Conservation (phyloP, 306 rosid species). For the Argentina anserina region DNA sequence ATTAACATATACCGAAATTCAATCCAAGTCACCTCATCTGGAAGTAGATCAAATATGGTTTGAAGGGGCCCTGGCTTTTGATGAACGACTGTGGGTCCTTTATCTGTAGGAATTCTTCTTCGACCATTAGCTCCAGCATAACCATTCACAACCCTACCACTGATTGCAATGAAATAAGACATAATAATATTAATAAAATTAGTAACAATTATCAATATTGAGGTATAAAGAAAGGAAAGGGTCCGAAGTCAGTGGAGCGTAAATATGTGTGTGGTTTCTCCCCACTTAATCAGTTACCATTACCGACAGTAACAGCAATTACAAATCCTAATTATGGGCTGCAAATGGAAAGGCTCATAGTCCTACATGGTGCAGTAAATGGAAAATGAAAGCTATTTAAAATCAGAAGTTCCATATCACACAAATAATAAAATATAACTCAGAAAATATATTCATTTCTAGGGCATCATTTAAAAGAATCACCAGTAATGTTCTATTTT, state of each 20-base stretch:
- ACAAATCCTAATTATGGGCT: background rate
- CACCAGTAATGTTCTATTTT: background rate
- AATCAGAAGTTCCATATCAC: background rate
- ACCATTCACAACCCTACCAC: slow-evolving; percentile 56
- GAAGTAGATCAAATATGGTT: slow-evolving; percentile 76
- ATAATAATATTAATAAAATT: background rate
- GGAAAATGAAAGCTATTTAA: background rate
- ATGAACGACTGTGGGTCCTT: slow-evolving; percentile 80
- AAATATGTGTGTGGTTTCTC: background rate
- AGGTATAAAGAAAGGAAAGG: background rate
- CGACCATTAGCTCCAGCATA: slow-evolving; percentile 67
- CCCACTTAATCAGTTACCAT: background rate
- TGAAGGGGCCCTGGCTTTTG: slow-evolving; percentile 99
- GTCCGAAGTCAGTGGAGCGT: background rate
- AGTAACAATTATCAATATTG: background rate
- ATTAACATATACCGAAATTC: slow-evolving; percentile 21
- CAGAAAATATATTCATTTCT: slow-evolving; percentile 5
- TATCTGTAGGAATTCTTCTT: slow-evolving; percentile 67
- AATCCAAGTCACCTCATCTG: slow-evolving; percentile 65
- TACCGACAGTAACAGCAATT: background rate
- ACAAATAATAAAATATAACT: background rate
- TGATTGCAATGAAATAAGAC: slow-evolving; percentile 17
- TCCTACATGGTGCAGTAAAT: background rate
- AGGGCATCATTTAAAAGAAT: background rate
- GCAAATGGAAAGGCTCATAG: background rate